Conservation (phyloP, 164 flowering plant genomes). For the Sedum album region DNA sequence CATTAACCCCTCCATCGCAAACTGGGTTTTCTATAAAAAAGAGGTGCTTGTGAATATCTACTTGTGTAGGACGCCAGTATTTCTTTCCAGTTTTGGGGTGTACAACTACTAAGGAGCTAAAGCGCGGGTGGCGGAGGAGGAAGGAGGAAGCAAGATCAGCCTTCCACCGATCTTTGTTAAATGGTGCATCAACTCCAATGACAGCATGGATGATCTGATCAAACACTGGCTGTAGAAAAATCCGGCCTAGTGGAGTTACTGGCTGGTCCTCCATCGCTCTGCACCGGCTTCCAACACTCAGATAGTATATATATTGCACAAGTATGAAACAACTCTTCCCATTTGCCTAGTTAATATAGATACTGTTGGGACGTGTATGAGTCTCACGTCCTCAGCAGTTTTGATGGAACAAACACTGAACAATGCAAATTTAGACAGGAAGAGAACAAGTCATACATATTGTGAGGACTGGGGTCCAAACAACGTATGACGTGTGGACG, state of each 20-base stretch:
- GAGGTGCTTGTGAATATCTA: slow-evolving; percentile 21
- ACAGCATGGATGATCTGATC: not conserved
- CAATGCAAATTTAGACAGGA: too few species aligned
- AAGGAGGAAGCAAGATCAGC: slow-evolving; percentile 18
- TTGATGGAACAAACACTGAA: too few species aligned
- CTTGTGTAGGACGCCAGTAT: not conserved
- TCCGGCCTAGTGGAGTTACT: not conserved
- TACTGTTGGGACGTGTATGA: too few species aligned
- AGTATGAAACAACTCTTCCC: too few species aligned
- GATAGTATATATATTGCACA: too few species aligned
- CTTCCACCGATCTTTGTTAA: not conserved
- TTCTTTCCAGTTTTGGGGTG: not conserved
- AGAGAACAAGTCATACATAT: too few species aligned
- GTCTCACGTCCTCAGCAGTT: too few species aligned
- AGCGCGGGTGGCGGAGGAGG: slow-evolving; percentile 46
- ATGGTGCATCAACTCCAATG: not conserved
- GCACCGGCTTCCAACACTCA: too few species aligned
- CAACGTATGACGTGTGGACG: too few species aligned
- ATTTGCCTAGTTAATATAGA: too few species aligned
- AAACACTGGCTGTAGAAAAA: not conserved
- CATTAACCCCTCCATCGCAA: slow-evolving; percentile 15
- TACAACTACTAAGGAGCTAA: slow-evolving; percentile 28
- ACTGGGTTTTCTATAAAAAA: slow-evolving; percentile 14
- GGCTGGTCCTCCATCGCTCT: not conserved
- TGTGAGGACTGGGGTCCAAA: too few species aligned